These are phyloP conservation scores for Candida boidinii DNA, from an alignment of 805 yeast species.

Conservation along the genomic window DNA sequence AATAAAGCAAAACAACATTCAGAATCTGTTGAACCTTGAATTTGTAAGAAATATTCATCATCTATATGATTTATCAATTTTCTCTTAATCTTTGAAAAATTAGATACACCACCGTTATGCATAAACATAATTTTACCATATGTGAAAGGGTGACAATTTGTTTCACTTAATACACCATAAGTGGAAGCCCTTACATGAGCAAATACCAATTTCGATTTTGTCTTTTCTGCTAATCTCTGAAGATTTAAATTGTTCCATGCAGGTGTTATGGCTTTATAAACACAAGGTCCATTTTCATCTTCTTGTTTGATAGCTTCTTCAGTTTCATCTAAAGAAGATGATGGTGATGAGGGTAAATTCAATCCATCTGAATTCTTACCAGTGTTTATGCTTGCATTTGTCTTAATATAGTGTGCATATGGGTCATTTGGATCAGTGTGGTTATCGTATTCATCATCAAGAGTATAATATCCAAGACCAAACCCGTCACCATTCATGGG, in stretches of 20 bases:
- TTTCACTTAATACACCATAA: constrained; percentile 87
- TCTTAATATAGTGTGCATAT: too few species aligned
- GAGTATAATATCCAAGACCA: constrained; percentile 88
- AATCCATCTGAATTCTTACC: constrained; percentile 3
- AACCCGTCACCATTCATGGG: constrained; percentile 98
- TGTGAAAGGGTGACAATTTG: constrained; percentile 95
- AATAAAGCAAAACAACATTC: constrained; percentile 92
- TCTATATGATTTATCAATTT: constrained; percentile 60
- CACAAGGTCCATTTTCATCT: constrained; percentile 57
- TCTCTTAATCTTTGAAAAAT: constrained; percentile 67
- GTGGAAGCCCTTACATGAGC: constrained; percentile 97
- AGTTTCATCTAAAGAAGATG: neutral
- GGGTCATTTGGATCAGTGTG: neutral
- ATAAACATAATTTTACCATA: constrained; percentile 85
- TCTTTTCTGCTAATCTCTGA: constrained; percentile 79
- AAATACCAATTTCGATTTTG: constrained; percentile 75
- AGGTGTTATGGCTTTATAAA: constrained; percentile 93
- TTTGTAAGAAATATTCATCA: constrained; percentile 68
- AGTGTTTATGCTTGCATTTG: too few species aligned
- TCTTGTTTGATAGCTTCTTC: too few species aligned
- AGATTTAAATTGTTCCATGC: constrained; percentile 96
- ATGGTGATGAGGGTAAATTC: neutral
- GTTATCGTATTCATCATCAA: constrained; percentile 32
- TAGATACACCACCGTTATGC: constrained; percentile 92
- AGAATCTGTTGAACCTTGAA: constrained; percentile 94